Evolutionary conservation across 371 early-diverging fungal species (phyloP), one percentile per base, ranked within the genome.

Genomic region (Actinomortierella wolfii): DNA sequence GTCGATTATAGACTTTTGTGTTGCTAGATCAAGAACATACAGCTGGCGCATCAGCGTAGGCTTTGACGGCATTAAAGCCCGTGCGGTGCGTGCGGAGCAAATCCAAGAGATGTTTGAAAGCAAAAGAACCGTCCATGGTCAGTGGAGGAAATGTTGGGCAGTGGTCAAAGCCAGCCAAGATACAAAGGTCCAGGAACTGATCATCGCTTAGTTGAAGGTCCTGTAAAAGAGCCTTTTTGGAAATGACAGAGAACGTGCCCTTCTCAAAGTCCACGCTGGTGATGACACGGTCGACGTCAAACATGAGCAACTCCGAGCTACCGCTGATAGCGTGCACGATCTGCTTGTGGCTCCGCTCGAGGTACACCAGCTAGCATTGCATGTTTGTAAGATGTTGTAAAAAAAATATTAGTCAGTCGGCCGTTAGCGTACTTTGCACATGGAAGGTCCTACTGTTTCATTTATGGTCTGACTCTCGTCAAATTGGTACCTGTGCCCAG

Each of bases 141-240:
- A 94, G 79, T 29, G 90, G 85, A 40, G 92, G 91, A 62, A 92
- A 92, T 2, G 87, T 89, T 24, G 82, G 80, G 59, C 86, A 86
- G 66, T 89, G 87, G 51, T 93, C 91, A 50, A 84, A 89, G 23
- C 94, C 94, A 9, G 92, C 90, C 48, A 94, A 71, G 45, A 94
- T 85, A 76, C 93, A 92, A 41, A 89, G 81, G 68, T 94, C 94
- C 51, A 93, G 60, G 57, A 93, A 88, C 56, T 92, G 94, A 20
- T 93, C 92, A 34, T 83, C 79, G 1, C 82, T 73, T 23, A 94
- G 75, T 43, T 82, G 81, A 50, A 93, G 67, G 57, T 88, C 86
- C 51, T 76, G 78, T 15, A 92, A 76, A 7, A 92, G 82, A 14
- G 81, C 70, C 56, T 84, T 81, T 68, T 91, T 92, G 57, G 78